A percentile compares a stretch with the other conserved stretches of the same genome.
These are phyloP conservation scores for Paraurostyla sp. DNA, from an alignment of 73 alveolate genomes.

Conservation along the genomic window DNA sequence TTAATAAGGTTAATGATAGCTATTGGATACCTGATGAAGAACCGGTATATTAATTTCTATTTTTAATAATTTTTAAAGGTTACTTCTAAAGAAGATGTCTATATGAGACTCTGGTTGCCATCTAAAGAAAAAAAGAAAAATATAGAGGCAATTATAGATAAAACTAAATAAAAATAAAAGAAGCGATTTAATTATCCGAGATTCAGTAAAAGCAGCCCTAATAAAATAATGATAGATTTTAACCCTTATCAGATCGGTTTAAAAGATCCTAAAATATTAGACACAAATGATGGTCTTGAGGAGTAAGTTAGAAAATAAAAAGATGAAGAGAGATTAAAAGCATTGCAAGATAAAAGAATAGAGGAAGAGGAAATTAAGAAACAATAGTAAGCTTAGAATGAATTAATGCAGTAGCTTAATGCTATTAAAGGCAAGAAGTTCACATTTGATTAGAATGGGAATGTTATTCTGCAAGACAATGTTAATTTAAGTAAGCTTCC, in stretches of 20 bases:
- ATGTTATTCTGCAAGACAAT: neutral
- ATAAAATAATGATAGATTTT: neutral
- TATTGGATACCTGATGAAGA: constrained; percentile 1
- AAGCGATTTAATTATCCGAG: too few species aligned
- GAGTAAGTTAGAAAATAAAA: neutral
- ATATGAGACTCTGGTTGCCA: neutral
- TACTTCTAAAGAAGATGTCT: neutral
- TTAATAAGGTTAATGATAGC: neutral
- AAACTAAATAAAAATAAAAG: neutral
- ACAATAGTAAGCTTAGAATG: neutral
- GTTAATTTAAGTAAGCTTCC: neutral
- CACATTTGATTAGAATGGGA: constrained; percentile 13
- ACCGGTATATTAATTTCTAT: neutral
- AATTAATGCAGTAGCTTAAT: neutral
- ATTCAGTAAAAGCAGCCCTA: neutral
- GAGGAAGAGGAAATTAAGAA: neutral
- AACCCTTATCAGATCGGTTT: neutral
- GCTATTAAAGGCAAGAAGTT: constrained; percentile 9
- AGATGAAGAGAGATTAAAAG: neutral
- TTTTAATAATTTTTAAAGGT: neutral
- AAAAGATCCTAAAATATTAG: neutral
- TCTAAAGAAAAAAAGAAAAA: neutral
- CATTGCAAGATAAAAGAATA: neutral
- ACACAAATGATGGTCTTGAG: constrained; percentile 5
- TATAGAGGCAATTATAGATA: neutral